Conservation (phyloP, 805 yeast species). For the Pichia occidentalis region DNA sequence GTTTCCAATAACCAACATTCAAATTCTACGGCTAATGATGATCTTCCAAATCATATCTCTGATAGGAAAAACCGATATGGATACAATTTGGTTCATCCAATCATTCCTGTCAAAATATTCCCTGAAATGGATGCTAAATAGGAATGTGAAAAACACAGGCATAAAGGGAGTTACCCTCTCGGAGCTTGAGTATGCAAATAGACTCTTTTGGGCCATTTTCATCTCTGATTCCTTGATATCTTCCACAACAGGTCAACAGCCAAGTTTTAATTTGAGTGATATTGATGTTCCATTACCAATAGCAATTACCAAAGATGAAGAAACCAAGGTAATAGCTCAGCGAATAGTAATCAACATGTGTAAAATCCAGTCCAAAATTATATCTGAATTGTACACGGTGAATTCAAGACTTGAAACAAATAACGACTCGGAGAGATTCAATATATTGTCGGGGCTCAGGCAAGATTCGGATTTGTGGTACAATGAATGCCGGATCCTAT, state of each 20-base stretch:
- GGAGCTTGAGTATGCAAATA: slow-evolving; percentile 38
- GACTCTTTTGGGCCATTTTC: slow-evolving; percentile 31
- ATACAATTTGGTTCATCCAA: slow-evolving; percentile 29
- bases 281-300: slow-evolving; percentile 27
- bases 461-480: slow-evolving; percentile 35
- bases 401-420: slow-evolving; percentile 26
- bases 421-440: slow-evolving; percentile 28
- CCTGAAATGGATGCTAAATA: slow-evolving; percentile 39
- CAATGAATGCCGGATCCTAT: slow-evolving; percentile 18
- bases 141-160: slow-evolving; percentile 33
- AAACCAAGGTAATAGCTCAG: slow-evolving; percentile 32
- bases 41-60: slow-evolving; percentile 6
- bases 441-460: slow-evolving; percentile 30
- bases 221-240: slow-evolving; percentile 26
- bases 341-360: slow-evolving; percentile 37
- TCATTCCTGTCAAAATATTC: slow-evolving; percentile 46
- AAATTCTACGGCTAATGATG: slow-evolving; percentile 4
- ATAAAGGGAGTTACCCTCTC: slow-evolving; percentile 25
- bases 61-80: not conserved
- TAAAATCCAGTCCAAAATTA: slow-evolving; percentile 41
- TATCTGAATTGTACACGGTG: slow-evolving; percentile 14
- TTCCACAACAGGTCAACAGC: slow-evolving; percentile 23
- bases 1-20: slow-evolving; percentile 5
- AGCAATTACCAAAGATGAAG: slow-evolving; percentile 36
- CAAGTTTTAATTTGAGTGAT: slow-evolving; percentile 25